These are phyloP conservation scores for Xerocomus potaroensis DNA, from an alignment of 768 basidiomycete genomes.

Conservation along the genomic window DNA sequence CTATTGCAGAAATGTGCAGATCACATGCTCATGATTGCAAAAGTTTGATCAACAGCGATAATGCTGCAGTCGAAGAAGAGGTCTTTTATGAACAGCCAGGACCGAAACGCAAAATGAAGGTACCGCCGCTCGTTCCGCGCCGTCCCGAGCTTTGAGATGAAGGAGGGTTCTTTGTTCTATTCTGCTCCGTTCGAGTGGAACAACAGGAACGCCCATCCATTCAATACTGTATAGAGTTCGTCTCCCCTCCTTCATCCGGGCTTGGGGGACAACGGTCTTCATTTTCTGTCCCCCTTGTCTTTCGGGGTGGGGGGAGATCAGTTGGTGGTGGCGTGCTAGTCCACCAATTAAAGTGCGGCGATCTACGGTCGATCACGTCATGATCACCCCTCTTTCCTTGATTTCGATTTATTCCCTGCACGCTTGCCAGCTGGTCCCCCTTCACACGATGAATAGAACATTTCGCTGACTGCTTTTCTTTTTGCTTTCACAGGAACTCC, in stretches of 20 bases:
- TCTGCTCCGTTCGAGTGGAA: slow-evolving; percentile 29
- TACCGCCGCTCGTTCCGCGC: slow-evolving; percentile 78
- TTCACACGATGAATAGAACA: slow-evolving; percentile 24
- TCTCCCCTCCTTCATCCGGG: slow-evolving; percentile 86
- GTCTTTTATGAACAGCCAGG: slow-evolving; percentile 69
- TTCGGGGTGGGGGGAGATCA: slow-evolving; percentile 33
- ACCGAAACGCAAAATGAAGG: slow-evolving; percentile 81
- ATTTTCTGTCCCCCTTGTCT: slow-evolving; percentile 71
- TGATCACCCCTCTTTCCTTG: slow-evolving; percentile 34
- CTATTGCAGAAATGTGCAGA: not conserved
- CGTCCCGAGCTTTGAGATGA: slow-evolving; percentile 95
- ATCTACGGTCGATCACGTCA: slow-evolving; percentile 21
- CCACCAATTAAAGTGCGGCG: slow-evolving; percentile 27
- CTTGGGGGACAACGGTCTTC: slow-evolving; percentile 81
- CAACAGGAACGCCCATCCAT: slow-evolving; percentile 21
- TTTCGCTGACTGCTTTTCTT: slow-evolving; percentile 33
- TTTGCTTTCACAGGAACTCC: slow-evolving; percentile 37
- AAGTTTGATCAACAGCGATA: slow-evolving; percentile 68
- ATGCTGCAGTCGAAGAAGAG: slow-evolving; percentile 71
- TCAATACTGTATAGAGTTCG: slow-evolving; percentile 63
- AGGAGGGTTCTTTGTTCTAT: slow-evolving; percentile 57
- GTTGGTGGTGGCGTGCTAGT: slow-evolving; percentile 28
- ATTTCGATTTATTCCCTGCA: slow-evolving; percentile 13
- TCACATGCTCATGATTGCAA: slow-evolving; percentile 7
- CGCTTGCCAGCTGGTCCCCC: slow-evolving; percentile 37